phyloP scores from a whole-genome alignment of 2,329 filamentous ascomycete genomes.

The Talaromyces sp. region DNA sequence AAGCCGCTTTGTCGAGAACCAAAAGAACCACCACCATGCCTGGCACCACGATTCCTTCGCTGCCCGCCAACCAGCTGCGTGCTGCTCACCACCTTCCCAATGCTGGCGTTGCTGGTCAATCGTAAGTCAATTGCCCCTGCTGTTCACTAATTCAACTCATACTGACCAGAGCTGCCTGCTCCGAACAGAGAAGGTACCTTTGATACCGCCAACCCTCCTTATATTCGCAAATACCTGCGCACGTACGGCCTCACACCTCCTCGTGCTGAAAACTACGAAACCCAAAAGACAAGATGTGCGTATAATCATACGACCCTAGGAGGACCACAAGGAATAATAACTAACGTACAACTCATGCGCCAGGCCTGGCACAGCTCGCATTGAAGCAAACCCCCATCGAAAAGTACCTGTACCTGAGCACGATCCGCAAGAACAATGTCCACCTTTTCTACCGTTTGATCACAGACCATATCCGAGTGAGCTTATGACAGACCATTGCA shows the following conservation, averaged over 20 bases:
- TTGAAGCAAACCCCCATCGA: constrained; percentile 44
- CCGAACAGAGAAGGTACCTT: constrained; percentile 38
- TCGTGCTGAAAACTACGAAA: constrained; percentile 44
- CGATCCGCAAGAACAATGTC: constrained; percentile 47
- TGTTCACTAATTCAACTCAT: background rate
- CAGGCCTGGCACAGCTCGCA: constrained; percentile 42
- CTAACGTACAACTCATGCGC: background rate
- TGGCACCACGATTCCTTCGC: background rate
- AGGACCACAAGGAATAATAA: background rate
- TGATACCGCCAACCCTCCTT: constrained; percentile 45
- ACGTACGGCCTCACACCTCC: constrained; percentile 48
- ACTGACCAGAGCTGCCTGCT: background rate
- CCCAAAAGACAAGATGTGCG: constrained; percentile 45
- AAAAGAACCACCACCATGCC: constrained; percentile 4
- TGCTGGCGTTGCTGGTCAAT: constrained; percentile 5
- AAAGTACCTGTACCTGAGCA: constrained; percentile 47
- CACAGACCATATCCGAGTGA: constrained; percentile 42
- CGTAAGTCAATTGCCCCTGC: constrained; percentile 1
- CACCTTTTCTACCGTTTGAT: constrained; percentile 49
- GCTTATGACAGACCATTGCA: constrained; percentile 3
- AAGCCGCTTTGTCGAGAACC: constrained; percentile 2
- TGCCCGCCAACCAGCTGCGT: constrained; percentile 7
- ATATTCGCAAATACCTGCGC: constrained; percentile 48
- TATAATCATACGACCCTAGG: background rate
- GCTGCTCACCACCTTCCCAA: constrained; percentile 9